Percentiles rank a stretch among this genome's conserved stretches.
Evolutionary conservation across 2,329 filamentous ascomycete genomes (phyloP).

Genomic region (Diaporthe sp.): DNA sequence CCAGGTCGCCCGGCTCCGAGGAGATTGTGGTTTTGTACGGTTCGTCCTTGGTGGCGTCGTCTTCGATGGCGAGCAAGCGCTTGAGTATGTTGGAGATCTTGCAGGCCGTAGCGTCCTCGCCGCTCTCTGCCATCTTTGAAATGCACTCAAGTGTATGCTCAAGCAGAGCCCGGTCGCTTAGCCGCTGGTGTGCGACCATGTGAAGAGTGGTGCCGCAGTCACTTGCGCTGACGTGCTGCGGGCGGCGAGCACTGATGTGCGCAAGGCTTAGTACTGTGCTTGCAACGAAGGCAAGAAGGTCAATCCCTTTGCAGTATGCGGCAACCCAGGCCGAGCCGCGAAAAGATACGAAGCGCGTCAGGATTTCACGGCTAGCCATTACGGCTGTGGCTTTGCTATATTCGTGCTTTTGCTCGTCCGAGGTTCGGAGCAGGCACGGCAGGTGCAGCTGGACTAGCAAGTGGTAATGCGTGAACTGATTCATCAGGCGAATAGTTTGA

Average conservation of each 20-base stretch:
- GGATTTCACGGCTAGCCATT: constrained; percentile 54
- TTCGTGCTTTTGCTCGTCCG: constrained; percentile 43
- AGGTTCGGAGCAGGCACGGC: constrained; percentile 53
- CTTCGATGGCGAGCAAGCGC: constrained; percentile 52
- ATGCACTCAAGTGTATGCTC: constrained; percentile 49
- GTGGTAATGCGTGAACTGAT: constrained; percentile 55
- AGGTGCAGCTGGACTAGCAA: constrained; percentile 56
- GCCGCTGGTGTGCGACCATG: constrained; percentile 53
- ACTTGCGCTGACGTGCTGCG: constrained; percentile 22
- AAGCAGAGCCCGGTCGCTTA: constrained; percentile 53
- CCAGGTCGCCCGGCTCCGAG: constrained; percentile 36
- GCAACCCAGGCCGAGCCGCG: constrained; percentile 42
- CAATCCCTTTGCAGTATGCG: constrained; percentile 53
- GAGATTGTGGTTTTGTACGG: constrained; percentile 41
- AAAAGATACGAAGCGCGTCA: constrained; percentile 52
- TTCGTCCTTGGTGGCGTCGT: constrained; percentile 43
- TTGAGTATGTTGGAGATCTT: constrained; percentile 47
- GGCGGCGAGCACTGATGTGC: constrained; percentile 49
- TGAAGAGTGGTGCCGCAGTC: constrained; percentile 37
- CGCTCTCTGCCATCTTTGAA: constrained; percentile 39
- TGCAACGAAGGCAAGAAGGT: constrained; percentile 54
- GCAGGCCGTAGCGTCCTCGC: constrained; percentile 42
- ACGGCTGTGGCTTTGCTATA: constrained; percentile 53
- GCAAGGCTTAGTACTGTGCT: constrained; percentile 52
- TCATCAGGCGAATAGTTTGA: constrained; percentile 50